These are phyloP conservation scores for Ottelia alismoides DNA, from an alignment of 106 monocot genomes.

Conservation along the genomic window DNA sequence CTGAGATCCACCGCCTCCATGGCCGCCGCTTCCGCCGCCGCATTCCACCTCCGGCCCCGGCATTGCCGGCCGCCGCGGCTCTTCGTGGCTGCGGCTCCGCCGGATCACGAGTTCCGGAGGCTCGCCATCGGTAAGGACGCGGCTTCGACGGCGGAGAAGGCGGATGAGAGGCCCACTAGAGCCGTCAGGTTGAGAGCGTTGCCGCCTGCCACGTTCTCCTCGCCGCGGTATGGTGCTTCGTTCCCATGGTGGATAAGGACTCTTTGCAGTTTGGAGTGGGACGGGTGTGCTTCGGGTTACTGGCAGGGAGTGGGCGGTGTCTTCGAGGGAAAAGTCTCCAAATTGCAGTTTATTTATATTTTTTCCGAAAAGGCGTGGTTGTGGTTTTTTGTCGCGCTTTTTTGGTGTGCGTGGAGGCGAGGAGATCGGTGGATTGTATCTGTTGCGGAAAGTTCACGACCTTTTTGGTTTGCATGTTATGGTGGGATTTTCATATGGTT, in stretches of 20 bases:
- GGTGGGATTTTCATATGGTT: no score
- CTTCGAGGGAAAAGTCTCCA: background rate
- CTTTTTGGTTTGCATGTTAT: no score
- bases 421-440: no score
- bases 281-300: background rate
- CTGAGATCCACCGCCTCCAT: no score
- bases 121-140: background rate
- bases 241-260: background rate
- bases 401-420: background rate
- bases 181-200: constrained; percentile 7
- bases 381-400: background rate
- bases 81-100: background rate
- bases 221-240: background rate
- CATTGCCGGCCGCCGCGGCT: background rate
- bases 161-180: constrained; percentile 1
- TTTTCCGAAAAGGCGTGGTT: background rate
- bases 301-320: background rate
- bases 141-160: constrained; percentile 2
- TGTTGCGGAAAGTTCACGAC: no score
- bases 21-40: background rate
- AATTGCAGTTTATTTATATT: background rate
- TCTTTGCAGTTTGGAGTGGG: background rate
- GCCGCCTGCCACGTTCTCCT: constrained; percentile 9
- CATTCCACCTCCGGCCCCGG: background rate
- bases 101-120: background rate